These are phyloP conservation scores for Sporothrix brunneoviolacea DNA, from an alignment of 2,329 filamentous ascomycete genomes.

Conservation along the genomic window DNA sequence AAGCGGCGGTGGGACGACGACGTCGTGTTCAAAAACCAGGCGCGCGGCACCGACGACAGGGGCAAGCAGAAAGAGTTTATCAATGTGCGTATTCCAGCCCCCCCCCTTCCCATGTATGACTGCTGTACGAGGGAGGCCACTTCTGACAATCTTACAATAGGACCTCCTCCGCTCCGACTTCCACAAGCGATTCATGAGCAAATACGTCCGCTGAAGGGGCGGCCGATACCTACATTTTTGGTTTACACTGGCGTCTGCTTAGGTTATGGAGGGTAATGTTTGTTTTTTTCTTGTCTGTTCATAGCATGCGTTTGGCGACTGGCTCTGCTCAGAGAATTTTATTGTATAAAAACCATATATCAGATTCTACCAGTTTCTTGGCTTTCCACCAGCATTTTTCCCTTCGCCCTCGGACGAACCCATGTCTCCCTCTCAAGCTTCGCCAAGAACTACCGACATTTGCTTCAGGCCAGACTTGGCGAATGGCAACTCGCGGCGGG, in stretches of 20 bases:
- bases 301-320: no score
- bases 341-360: no score
- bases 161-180: conserved; percentile 92
- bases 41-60: conserved; percentile 86
- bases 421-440: background rate
- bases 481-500: no score
- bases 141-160: conserved; percentile 31
- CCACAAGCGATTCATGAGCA: conserved; percentile 91
- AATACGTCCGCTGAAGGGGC: conserved; percentile 46
- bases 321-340: no score
- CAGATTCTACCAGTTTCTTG: no score
- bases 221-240: background rate
- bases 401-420: background rate
- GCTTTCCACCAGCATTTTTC: background rate
- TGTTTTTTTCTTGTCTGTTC: background rate
- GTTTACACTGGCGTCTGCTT: no score
- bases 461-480: background rate
- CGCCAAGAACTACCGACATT: conserved; percentile 2
- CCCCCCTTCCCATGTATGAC: background rate
- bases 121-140: background rate
- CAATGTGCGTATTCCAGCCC: conserved; percentile 58
- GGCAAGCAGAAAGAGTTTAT: conserved; percentile 89
- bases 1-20: conserved; percentile 97
- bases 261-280: no score
- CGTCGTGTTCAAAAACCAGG: conserved; percentile 98